Conservation (phyloP, 2,329 filamentous ascomycete species). For the Curvularia verruculosa region DNA sequence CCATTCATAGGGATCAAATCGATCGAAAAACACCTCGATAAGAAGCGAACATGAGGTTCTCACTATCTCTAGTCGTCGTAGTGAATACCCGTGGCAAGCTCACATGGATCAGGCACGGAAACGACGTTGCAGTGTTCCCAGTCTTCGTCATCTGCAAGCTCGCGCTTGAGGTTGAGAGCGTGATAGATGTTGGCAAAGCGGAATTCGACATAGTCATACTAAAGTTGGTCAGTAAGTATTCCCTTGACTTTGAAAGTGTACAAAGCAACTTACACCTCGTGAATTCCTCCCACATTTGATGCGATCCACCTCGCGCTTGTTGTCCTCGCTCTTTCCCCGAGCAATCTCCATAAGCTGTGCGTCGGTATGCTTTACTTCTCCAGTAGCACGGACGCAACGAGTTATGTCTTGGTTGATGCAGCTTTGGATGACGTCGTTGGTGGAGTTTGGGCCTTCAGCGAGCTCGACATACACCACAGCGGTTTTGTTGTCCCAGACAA, state of each 20-base stretch:
- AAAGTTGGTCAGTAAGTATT: slow-evolving; percentile 14
- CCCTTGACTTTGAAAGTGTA: neutral
- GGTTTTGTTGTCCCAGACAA: slow-evolving; percentile 27
- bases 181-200: slow-evolving; percentile 56
- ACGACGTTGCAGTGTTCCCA: slow-evolving; percentile 56
- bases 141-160: slow-evolving; percentile 49
- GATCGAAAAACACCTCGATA: neutral
- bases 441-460: slow-evolving; percentile 33
- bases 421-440: slow-evolving; percentile 51
- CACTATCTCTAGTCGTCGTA: slow-evolving; percentile 30
- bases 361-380: slow-evolving; percentile 50
- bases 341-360: slow-evolving; percentile 48
- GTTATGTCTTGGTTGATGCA: slow-evolving; percentile 52
- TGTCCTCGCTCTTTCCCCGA: slow-evolving; percentile 34
- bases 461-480: slow-evolving; percentile 39
- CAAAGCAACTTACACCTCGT: slow-evolving; percentile 47
- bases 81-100: slow-evolving; percentile 35
- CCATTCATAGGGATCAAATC: neutral
- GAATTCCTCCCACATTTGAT: slow-evolving; percentile 51
- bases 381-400: slow-evolving; percentile 54
- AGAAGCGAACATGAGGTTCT: neutral
- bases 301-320: slow-evolving; percentile 53
- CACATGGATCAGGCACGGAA: slow-evolving; percentile 54
- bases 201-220: slow-evolving; percentile 55
- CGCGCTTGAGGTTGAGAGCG: slow-evolving; percentile 53